Conservation (phyloP, 1,284 basidiomycete genomes). For the Trichosporon coremiiforme region DNA sequence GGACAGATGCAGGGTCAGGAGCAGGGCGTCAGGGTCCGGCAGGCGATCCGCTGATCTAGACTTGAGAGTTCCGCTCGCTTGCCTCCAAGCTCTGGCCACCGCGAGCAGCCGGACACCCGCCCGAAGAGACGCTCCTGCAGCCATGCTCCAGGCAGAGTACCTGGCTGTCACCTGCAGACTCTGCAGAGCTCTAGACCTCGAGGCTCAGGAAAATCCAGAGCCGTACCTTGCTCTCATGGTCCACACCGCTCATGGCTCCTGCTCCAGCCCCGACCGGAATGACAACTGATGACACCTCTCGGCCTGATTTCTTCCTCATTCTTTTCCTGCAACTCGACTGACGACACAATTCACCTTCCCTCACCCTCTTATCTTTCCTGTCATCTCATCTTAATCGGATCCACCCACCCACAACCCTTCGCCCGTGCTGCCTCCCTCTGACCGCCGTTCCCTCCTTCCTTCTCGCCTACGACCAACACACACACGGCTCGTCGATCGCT, state of each 20-base stretch:
- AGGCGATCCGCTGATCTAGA: constrained; percentile 19
- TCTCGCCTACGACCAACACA: neutral
- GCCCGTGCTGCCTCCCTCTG: neutral
- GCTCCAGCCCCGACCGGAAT: neutral
- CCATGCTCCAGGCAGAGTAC: neutral
- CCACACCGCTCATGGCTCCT: neutral
- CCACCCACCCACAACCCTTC: neutral
- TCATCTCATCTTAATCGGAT: neutral
- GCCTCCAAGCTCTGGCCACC: neutral
- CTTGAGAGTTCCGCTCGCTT: neutral
- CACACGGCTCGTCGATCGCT: constrained; percentile 11
- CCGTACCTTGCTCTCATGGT: neutral
- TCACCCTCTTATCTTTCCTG: neutral
- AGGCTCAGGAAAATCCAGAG: neutral
- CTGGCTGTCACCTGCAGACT: neutral
- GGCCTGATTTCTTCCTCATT: neutral
- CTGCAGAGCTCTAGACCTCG: neutral
- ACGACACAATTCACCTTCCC: neutral
- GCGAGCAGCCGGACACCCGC: neutral
- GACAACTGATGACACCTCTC: neutral
- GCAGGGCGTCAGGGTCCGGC: constrained; percentile 8
- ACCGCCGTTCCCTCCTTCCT: neutral
- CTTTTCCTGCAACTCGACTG: neutral
- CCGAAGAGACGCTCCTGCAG: neutral
- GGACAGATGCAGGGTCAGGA: neutral